A percentile compares a stretch with the other conserved stretches of the same genome.
Evolutionary conservation across 306 rosid genomes (phyloP).

Genomic region (Acacia acuminata): DNA sequence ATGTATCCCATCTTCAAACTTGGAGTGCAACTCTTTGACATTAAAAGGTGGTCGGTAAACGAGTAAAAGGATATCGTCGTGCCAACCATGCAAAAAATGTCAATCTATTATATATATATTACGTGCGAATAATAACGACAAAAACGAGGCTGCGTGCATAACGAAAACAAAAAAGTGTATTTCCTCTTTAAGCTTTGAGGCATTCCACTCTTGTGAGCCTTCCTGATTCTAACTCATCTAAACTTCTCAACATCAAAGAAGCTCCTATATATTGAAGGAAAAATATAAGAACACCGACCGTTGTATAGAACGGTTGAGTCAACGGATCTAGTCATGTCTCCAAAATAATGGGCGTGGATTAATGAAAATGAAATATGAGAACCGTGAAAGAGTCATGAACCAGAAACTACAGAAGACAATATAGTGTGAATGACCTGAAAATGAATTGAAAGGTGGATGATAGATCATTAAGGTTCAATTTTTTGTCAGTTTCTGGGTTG

Average conservation of each 20-base stretch:
- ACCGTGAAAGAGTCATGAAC: background rate
- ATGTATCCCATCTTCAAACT: constrained; percentile 14
- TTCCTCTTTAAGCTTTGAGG: no score
- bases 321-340: constrained; percentile 34
- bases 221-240: no score
- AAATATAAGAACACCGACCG: constrained; percentile 42
- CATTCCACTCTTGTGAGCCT: no score
- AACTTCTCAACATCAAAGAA: no score
- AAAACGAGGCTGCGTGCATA: no score
- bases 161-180: no score
- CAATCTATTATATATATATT: background rate
- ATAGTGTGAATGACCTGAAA: background rate
- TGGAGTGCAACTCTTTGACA: constrained; percentile 16
- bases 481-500: background rate
- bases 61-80: background rate
- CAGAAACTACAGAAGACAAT: background rate
- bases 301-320: constrained; percentile 14
- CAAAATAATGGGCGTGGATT: background rate
- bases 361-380: background rate
- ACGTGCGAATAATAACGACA: no score
- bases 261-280: no score
- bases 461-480: background rate
- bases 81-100: background rate
- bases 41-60: background rate
- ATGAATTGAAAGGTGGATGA: background rate